These are phyloP conservation scores for Fraxinus pennsylvanica DNA, from an alignment of 257 asterid species.

Conservation along the genomic window DNA sequence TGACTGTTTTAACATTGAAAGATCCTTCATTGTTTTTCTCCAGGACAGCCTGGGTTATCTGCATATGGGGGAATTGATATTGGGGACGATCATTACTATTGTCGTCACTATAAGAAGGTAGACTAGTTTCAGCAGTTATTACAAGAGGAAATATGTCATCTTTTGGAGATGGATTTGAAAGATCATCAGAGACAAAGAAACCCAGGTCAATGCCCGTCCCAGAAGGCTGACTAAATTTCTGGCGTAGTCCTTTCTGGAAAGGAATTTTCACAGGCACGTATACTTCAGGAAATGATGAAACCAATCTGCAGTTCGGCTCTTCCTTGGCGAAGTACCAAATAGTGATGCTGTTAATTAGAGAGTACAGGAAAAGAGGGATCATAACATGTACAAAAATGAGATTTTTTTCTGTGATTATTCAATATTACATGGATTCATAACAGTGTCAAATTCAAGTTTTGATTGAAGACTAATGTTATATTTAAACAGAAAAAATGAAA, in stretches of 20 bases:
- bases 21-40: conserved; percentile 44
- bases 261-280: conserved; percentile 58
- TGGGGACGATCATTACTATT: conserved; percentile 35
- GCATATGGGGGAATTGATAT: conserved; percentile 50
- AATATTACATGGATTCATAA: neutral
- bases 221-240: conserved; percentile 68
- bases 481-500: neutral
- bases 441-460: neutral
- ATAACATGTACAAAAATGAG: conserved; percentile 10
- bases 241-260: conserved; percentile 68
- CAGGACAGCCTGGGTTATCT: conserved; percentile 60
- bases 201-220: conserved; percentile 75
- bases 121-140: conserved; percentile 58
- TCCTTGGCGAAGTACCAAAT: conserved; percentile 71
- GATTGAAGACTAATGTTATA: neutral
- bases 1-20: conserved; percentile 47
- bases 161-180: conserved; percentile 45
- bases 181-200: conserved; percentile 45
- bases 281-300: conserved; percentile 50
- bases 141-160: conserved; percentile 61
- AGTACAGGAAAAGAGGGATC: conserved; percentile 28
- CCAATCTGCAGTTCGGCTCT: conserved; percentile 45
- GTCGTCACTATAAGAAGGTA: conserved; percentile 36
- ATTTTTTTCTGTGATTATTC: neutral
- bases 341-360: conserved; percentile 60